These are phyloP conservation scores for Sclerotinia nivalis DNA, from an alignment of 2,329 filamentous ascomycete species.

Conservation along the genomic window DNA sequence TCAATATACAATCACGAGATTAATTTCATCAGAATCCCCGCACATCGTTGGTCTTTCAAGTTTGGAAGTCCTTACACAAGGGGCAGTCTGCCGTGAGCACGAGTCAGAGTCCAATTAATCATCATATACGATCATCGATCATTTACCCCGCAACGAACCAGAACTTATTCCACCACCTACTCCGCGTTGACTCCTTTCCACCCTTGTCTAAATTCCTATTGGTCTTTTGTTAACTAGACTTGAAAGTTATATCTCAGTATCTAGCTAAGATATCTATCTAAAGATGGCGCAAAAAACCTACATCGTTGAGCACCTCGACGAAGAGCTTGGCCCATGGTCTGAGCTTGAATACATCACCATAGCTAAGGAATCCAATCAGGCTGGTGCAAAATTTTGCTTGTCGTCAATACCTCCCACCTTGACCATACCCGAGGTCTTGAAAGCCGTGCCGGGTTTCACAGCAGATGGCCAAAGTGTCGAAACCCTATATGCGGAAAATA, in stretches of 20 bases:
- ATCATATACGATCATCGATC: conserved; percentile 15
- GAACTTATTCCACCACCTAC: conserved; percentile 17
- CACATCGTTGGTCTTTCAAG: conserved; percentile 3
- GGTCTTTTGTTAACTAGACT: conserved; percentile 7
- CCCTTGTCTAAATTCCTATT: conserved; percentile 19
- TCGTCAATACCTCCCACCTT: conserved; percentile 75
- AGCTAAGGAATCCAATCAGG: conserved; percentile 71
- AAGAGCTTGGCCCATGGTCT: conserved; percentile 92
- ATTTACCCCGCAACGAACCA: conserved; percentile 34
- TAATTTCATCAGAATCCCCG: conserved; percentile 15
- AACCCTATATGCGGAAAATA: conserved; percentile 70
- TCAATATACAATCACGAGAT: conserved; percentile 18
- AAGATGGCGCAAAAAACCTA: conserved; percentile 66
- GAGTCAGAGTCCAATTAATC: conserved; percentile 31
- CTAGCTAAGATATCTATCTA: conserved; percentile 16
- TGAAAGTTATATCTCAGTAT: conserved; percentile 8
- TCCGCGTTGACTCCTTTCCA: conserved; percentile 5
- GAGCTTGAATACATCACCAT: conserved; percentile 90
- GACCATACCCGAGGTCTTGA: conserved; percentile 60
- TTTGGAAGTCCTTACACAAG: conserved; percentile 2
- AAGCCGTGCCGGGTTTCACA: conserved; percentile 60
- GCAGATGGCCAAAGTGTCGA: conserved; percentile 80
- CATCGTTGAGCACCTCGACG: conserved; percentile 95
- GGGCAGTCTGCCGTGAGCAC: conserved; percentile 19
- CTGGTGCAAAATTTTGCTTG: conserved; percentile 71